Percentiles rank a stretch among this genome's conserved stretches.
phyloP scores from a whole-genome alignment of 305 asterid genomes.

The Petunia hybrid region DNA sequence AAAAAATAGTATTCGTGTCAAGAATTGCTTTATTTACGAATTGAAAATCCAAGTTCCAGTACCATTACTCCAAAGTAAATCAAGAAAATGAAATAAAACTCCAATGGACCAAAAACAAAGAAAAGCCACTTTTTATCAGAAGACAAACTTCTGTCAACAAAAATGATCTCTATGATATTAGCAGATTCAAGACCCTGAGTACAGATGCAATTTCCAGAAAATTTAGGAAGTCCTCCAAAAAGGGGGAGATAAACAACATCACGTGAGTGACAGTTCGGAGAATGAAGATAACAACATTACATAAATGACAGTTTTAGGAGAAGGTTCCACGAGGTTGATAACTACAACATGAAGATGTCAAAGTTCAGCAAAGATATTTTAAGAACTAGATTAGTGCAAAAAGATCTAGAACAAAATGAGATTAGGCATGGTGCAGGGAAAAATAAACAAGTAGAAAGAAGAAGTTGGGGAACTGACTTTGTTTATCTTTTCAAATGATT shows the following conservation, averaged over 20 bases:
- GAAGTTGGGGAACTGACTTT: slow-evolving; percentile 61
- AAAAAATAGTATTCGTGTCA: background rate
- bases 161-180: background rate
- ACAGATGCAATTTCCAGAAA: background rate
- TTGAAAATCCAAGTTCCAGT: background rate
- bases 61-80: background rate
- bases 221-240: background rate
- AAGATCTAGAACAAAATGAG: background rate
- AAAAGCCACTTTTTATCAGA: background rate
- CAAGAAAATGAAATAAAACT: background rate
- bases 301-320: background rate
- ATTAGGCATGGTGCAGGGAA: background rate
- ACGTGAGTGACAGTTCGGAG: background rate
- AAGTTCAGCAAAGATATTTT: slow-evolving; percentile 4
- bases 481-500: slow-evolving; percentile 72
- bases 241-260: background rate
- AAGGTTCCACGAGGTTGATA: background rate
- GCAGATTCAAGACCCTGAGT: background rate
- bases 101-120: background rate
- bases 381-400: background rate
- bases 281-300: background rate
- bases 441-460: slow-evolving; percentile 9
- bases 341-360: slow-evolving; percentile 11
- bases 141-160: background rate
- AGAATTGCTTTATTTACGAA: background rate